Conservation (phyloP, 2,329 filamentous ascomycete genomes). For the Claviceps spartinae region DNA sequence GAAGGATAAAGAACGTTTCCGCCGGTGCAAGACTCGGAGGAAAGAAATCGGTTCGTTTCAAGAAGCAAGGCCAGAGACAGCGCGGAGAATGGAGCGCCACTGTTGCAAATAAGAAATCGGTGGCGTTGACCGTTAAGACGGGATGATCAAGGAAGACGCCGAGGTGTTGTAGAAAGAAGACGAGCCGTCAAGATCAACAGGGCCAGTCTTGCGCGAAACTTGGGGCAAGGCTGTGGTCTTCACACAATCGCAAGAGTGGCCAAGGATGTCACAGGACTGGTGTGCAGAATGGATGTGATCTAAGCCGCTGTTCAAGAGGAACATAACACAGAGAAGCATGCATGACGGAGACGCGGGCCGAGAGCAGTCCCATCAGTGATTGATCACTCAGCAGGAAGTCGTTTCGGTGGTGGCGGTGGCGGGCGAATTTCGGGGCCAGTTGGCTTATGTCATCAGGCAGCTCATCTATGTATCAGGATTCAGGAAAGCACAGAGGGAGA, state of each 20-base stretch:
- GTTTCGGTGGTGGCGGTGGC: background rate
- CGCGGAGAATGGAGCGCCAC: too few species aligned
- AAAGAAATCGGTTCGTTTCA: background rate
- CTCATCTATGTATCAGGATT: background rate
- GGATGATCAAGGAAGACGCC: background rate
- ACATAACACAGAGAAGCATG: background rate
- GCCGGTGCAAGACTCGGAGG: background rate
- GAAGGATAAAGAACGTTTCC: background rate
- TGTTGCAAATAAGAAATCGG: too few species aligned
- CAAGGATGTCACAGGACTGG: slow-evolving; percentile 1
- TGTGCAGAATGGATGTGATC: background rate
- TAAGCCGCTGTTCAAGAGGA: background rate
- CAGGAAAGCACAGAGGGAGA: background rate
- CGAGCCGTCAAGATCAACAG: background rate
- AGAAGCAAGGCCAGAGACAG: background rate
- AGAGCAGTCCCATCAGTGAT: background rate
- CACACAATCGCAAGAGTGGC: background rate
- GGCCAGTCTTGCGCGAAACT: background rate
- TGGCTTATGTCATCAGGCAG: slow-evolving; percentile 1
- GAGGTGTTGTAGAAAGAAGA: background rate
- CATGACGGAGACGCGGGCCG: background rate
- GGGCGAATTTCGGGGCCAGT: slow-evolving; percentile 3
- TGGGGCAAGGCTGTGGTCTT: background rate
- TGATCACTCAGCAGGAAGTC: too few species aligned
- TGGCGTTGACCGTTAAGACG: too few species aligned